phyloP scores from a whole-genome alignment of 208 protist species.

The Leishmania martiniquensis region DNA sequence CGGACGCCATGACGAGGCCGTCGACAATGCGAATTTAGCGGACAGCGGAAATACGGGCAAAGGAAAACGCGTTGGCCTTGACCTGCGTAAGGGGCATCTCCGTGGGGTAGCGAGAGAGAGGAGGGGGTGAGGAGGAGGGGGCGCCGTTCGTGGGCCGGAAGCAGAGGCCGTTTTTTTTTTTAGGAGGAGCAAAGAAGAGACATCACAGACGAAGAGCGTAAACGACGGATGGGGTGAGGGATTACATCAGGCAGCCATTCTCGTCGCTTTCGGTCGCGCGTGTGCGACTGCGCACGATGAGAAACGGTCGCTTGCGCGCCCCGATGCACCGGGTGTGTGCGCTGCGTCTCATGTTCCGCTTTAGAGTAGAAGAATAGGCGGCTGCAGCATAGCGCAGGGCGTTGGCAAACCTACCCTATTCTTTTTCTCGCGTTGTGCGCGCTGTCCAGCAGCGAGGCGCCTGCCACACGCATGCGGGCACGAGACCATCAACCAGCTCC shows the following conservation, averaged over 20 bases:
- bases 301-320: too few species aligned
- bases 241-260: not conserved
- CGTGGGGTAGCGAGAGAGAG: not conserved
- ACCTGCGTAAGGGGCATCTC: not conserved
- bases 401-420: not conserved
- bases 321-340: too few species aligned
- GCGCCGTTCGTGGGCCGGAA: not conserved
- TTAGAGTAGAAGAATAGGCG: not conserved
- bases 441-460: not conserved
- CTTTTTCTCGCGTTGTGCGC: not conserved
- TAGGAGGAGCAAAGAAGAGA: not conserved
- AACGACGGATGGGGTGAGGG: not conserved
- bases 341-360: not conserved
- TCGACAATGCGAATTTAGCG: not conserved
- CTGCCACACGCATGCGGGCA: not conserved
- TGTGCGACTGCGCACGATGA: too few species aligned
- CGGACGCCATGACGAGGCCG: conserved; percentile 41
- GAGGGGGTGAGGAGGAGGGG: too few species aligned
- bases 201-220: not conserved
- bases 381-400: not conserved
- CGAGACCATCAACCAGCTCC: not conserved
- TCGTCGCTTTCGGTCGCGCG: not conserved
- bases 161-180: not conserved
- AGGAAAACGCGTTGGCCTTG: not conserved
- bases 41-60: not conserved